phyloP scores from a whole-genome alignment of 352 stramenopile species.

The Phytophthora macrochlamydospora region DNA sequence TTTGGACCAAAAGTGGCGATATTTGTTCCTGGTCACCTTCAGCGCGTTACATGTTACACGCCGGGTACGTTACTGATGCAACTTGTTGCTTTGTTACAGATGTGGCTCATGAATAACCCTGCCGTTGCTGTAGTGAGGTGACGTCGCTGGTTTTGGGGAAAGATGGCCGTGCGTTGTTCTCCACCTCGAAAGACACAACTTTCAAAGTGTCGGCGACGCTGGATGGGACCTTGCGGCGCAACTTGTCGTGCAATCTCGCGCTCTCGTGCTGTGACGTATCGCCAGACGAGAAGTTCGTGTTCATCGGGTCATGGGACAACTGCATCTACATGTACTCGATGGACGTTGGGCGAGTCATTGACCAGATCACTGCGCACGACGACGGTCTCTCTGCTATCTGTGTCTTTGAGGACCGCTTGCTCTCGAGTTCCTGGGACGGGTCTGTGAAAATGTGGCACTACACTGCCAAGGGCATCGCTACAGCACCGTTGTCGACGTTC shows the following conservation, averaged over 20 bases:
- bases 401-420: conserved; percentile 74
- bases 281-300: conserved; percentile 82
- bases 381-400: conserved; percentile 78
- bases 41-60: conserved; percentile 70
- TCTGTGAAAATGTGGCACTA: conserved; percentile 87
- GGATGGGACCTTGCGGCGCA: conserved; percentile 66
- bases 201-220: conserved; percentile 79
- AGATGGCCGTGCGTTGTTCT: conserved; percentile 70
- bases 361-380: conserved; percentile 83
- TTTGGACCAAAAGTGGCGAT: conserved; percentile 57
- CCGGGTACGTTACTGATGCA: conserved; percentile 44
- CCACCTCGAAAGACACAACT: conserved; percentile 74
- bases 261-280: conserved; percentile 84
- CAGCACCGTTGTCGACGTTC: conserved; percentile 64
- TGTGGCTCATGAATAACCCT: not conserved
- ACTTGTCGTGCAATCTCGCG: conserved; percentile 76
- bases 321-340: conserved; percentile 90
- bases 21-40: conserved; percentile 66
- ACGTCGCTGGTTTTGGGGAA: conserved; percentile 69
- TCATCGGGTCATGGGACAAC: conserved; percentile 84
- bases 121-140: conserved; percentile 51
- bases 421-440: conserved; percentile 79
- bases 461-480: conserved; percentile 66
- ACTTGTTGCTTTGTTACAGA: too few relatives aligned
- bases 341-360: conserved; percentile 78